Evolutionary conservation across 2,329 filamentous ascomycete genomes (phyloP).

Genomic region (Monilinia fructigena): DNA sequence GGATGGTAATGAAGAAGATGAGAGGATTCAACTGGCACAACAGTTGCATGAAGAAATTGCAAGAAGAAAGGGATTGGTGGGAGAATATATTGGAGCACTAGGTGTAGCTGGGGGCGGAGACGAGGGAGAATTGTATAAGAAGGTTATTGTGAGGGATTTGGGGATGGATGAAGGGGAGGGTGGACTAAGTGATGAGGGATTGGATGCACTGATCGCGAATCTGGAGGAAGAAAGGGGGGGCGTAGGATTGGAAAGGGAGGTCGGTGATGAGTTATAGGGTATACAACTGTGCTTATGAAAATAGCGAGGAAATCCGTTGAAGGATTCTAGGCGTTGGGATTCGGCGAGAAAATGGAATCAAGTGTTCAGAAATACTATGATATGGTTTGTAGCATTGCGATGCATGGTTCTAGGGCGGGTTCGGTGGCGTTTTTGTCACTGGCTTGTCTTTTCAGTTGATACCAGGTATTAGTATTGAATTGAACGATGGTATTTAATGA

Average conservation of each 20-base stretch:
- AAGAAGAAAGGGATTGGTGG: conserved; percentile 53
- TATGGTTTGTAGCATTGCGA: too few relatives aligned
- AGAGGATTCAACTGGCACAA: conserved; percentile 57
- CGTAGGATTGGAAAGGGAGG: conserved; percentile 16
- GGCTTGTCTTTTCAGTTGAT: too few relatives aligned
- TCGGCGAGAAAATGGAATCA: too few relatives aligned
- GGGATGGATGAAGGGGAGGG: conserved; percentile 47
- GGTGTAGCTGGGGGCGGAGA: conserved; percentile 69
- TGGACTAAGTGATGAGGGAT: conserved; percentile 40
- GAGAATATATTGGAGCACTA: conserved; percentile 67
- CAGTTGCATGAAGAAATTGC: conserved; percentile 57
- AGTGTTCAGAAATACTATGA: too few relatives aligned
- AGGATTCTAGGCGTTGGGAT: too few relatives aligned
- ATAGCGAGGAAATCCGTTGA: too few relatives aligned
- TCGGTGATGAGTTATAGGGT: conserved; percentile 8
- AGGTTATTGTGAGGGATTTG: conserved; percentile 35
- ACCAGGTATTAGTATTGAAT: too few relatives aligned
- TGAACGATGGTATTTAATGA: too few relatives aligned
- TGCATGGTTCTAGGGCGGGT: too few relatives aligned
- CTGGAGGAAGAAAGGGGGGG: conserved; percentile 30
- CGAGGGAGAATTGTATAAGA: conserved; percentile 69
- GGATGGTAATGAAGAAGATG: conserved; percentile 48
- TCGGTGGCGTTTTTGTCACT: too few relatives aligned
- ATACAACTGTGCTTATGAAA: too few relatives aligned
- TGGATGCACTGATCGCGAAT: conserved; percentile 35